A percentile compares a stretch with the other conserved stretches of the same genome.
phyloP scores from a whole-genome alignment of 2,329 filamentous ascomycete genomes.

The Akanthomyces lecanii region DNA sequence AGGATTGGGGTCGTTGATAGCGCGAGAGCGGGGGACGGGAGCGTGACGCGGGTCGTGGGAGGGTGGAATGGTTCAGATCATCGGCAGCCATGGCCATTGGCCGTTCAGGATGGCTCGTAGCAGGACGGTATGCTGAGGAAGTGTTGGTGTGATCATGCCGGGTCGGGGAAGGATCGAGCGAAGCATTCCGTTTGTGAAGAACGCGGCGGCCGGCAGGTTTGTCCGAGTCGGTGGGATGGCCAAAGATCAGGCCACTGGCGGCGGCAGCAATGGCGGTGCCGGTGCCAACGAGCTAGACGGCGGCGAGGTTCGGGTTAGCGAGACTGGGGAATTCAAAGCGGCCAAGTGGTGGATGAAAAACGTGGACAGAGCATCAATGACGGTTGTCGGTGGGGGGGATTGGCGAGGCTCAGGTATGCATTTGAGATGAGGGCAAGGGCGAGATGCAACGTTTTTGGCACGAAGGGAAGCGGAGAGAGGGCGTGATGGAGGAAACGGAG shows the following conservation, averaged over 20 bases:
- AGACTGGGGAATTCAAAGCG: background rate
- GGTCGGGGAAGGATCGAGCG: conserved; percentile 17
- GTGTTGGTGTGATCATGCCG: conserved; percentile 12
- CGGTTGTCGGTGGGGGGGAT: background rate
- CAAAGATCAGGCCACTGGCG: conserved; percentile 55
- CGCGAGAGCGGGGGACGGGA: conserved; percentile 36
- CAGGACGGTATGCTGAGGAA: conserved; percentile 1
- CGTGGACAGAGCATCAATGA: background rate
- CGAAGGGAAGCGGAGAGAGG: background rate
- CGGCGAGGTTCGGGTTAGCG: conserved; percentile 3
- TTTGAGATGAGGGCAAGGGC: conserved; percentile 17
- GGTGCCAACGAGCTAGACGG: conserved; percentile 54
- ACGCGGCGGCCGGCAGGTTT: conserved; percentile 26
- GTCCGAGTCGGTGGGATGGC: conserved; percentile 45
- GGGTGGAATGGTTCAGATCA: conserved; percentile 12
- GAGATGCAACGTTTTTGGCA: conserved; percentile 6
- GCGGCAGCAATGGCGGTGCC: conserved; percentile 59
- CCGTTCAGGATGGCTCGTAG: background rate
- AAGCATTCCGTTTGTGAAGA: conserved; percentile 18
- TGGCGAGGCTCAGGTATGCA: conserved; percentile 11
- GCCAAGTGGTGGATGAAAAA: background rate
- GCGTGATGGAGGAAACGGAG: conserved; percentile 19
- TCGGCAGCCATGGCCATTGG: conserved; percentile 5
- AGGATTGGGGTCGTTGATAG: conserved; percentile 34
- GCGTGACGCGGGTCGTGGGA: conserved; percentile 29